Evolutionary conservation across 768 basidiomycete genomes (phyloP).

Genomic region (Tulasnella sp.): DNA sequence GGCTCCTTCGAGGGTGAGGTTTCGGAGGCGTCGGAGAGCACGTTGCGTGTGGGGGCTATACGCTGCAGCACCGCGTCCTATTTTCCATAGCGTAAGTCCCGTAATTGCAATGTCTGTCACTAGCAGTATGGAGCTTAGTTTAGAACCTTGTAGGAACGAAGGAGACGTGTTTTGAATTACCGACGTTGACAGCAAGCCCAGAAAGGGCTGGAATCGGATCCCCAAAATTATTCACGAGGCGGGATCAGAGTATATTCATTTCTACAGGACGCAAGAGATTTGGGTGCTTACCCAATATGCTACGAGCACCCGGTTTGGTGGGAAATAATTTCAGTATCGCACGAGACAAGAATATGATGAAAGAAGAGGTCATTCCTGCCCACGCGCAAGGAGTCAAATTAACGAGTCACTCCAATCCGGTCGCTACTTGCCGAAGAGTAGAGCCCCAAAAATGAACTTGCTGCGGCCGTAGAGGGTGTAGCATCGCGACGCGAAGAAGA

Average conservation of each 20-base stretch:
- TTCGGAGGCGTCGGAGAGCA: not conserved
- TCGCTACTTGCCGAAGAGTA: not conserved
- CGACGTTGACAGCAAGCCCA: not conserved
- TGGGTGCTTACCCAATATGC: not conserved
- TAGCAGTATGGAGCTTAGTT: not conserved
- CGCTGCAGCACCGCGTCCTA: not conserved
- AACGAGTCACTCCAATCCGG: not conserved
- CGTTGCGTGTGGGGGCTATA: not conserved
- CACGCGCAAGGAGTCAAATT: not conserved
- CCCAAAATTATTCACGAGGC: not conserved
- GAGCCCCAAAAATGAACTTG: not conserved
- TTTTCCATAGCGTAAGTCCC: not conserved
- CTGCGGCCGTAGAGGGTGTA: not conserved
- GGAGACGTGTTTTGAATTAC: not conserved
- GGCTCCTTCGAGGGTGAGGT: not conserved
- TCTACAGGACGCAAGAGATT: not conserved
- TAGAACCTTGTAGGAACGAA: not conserved
- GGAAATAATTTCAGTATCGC: not conserved
- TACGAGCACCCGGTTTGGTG: not conserved
- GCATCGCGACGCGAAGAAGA: not conserved
- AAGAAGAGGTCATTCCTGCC: not conserved
- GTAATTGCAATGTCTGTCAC: slow-evolving; percentile 1
- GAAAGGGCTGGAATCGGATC: not conserved
- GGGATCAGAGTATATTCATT: no score
- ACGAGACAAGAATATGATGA: not conserved